phyloP scores from a whole-genome alignment of 148 eudicot genomes.

The Rheum nobile region DNA sequence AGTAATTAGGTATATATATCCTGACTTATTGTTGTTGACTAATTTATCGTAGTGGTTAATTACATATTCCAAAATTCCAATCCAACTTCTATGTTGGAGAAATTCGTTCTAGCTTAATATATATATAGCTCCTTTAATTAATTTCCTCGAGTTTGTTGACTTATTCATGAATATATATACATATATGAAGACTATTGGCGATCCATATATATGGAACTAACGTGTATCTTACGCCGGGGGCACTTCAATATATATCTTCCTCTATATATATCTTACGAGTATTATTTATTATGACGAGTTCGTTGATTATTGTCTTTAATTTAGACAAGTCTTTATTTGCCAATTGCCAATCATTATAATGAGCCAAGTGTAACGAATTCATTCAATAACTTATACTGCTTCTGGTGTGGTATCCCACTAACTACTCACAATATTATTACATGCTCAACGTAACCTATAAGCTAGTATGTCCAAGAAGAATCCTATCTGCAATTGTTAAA shows the following conservation, averaged over 20 bases:
- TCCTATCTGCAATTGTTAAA: neutral
- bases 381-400: neutral
- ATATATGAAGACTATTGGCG: no score
- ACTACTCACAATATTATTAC: neutral
- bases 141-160: no score
- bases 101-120: no score
- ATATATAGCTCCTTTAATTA: no score
- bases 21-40: no score
- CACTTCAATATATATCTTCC: neutral
- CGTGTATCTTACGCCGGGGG: neutral
- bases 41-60: no score
- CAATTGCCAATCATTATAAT: neutral
- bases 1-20: no score
- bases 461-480: neutral
- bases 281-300: neutral
- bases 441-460: neutral
- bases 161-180: no score
- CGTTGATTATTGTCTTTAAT: neutral
- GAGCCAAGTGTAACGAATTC: neutral
- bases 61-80: no score
- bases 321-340: neutral
- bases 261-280: no score
- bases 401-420: conserved; percentile 6
- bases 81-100: no score
- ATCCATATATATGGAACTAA: neutral